A percentile compares a stretch with the other conserved stretches of the same genome.
Evolutionary conservation across 495 filamentous ascomycete genomes (phyloP).

Genomic region (Penicillium desertorum): DNA sequence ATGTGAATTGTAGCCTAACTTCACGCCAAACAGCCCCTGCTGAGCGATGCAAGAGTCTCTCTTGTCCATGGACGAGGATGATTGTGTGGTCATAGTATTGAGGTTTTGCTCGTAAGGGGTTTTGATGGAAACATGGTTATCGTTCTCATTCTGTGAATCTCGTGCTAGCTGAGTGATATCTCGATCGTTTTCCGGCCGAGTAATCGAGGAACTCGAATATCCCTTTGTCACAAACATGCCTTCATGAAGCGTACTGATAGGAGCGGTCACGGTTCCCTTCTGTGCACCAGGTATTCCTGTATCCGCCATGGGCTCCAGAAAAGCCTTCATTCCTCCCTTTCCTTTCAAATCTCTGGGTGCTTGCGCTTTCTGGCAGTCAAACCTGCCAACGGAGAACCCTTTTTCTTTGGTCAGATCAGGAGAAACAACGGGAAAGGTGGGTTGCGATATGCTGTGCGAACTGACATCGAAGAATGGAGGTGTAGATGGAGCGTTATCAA

Average conservation of each 20-base stretch:
- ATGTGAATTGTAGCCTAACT: not conserved
- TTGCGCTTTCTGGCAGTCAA: not conserved
- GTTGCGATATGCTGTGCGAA: not conserved
- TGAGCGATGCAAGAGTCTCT: not conserved
- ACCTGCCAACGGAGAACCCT: not conserved
- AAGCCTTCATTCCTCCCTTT: not conserved
- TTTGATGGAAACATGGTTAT: not conserved
- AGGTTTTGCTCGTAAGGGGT: not conserved
- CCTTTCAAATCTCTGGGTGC: not conserved
- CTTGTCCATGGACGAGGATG: not conserved
- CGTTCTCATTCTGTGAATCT: not conserved
- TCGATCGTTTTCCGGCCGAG: not conserved
- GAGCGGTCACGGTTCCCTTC: not conserved
- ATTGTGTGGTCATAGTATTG: not conserved
- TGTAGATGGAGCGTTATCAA: not conserved
- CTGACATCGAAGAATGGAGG: not conserved
- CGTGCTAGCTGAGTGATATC: not conserved
- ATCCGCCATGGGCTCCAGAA: not conserved
- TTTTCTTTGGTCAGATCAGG: conserved; percentile 1
- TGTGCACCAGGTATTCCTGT: not conserved
- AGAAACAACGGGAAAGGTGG: not conserved
- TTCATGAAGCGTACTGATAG: not conserved
- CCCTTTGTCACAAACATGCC: not conserved
- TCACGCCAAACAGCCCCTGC: not conserved
- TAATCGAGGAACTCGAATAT: not conserved